Percentiles rank a stretch among this genome's conserved stretches.
phyloP scores from a whole-genome alignment of 495 filamentous ascomycete genomes.

The Xylaria venustula region DNA sequence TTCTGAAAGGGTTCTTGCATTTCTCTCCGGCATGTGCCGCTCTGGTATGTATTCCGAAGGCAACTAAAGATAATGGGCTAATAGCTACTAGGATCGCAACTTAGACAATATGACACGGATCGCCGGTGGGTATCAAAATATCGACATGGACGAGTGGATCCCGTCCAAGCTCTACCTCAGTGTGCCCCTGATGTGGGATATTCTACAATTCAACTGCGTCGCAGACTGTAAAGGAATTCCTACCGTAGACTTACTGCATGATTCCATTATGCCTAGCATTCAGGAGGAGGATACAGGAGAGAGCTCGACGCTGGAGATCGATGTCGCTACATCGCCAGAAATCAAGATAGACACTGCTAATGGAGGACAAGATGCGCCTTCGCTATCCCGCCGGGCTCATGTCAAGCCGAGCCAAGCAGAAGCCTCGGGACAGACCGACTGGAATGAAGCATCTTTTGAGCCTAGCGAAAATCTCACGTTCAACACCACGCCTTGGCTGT shows the following conservation, averaged over 20 bases:
- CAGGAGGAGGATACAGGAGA: constrained; percentile 25
- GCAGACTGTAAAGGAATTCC: constrained; percentile 23
- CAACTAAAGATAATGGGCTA: not conserved
- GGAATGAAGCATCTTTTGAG: constrained; percentile 25
- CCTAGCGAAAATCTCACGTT: constrained; percentile 45
- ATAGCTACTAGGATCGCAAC: constrained; percentile 34
- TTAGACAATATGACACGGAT: constrained; percentile 43
- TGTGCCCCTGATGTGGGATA: constrained; percentile 51
- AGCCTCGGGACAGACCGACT: constrained; percentile 26
- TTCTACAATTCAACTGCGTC: constrained; percentile 41
- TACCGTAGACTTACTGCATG: constrained; percentile 15
- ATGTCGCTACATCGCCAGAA: constrained; percentile 45
- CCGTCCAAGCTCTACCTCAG: constrained; percentile 49
- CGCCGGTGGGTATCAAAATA: constrained; percentile 41
- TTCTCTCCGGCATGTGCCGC: constrained; percentile 41
- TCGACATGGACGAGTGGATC: constrained; percentile 44
- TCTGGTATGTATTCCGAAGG: constrained; percentile 28
- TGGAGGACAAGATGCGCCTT: constrained; percentile 42
- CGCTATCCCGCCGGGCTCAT: constrained; percentile 32
- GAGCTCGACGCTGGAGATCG: constrained; percentile 41
- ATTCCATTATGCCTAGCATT: constrained; percentile 30
- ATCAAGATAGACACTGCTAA: constrained; percentile 45
- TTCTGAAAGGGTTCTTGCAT: constrained; percentile 40
- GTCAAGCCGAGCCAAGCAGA: constrained; percentile 17
- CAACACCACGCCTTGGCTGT: constrained; percentile 48